Conservation (phyloP, 2,329 filamentous ascomycete genomes). For the Cadophora gregata region DNA sequence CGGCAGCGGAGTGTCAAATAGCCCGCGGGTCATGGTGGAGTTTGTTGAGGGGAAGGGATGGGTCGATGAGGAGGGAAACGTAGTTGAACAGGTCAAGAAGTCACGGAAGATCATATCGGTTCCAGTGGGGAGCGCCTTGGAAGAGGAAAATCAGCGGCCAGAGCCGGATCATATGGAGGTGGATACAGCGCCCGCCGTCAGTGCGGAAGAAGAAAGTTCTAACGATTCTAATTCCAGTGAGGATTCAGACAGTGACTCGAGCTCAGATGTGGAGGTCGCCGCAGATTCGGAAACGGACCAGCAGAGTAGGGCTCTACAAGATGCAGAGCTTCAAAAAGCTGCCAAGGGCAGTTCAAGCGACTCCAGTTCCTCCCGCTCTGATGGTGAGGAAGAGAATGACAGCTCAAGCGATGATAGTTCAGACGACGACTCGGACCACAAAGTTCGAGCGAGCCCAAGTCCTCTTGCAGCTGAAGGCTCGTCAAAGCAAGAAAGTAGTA, state of each 20-base stretch:
- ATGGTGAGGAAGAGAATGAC: constrained; percentile 7
- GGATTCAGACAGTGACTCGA: neutral
- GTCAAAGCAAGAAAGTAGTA: constrained; percentile 4
- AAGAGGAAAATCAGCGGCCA: neutral
- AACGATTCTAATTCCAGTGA: constrained; percentile 12
- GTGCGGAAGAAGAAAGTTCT: constrained; percentile 1
- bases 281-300: neutral
- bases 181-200: neutral
- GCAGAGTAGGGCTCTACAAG: neutral
- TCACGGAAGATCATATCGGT: constrained; percentile 12
- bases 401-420: constrained; percentile 19
- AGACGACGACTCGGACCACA: neutral
- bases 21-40: constrained; percentile 57
- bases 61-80: constrained; percentile 78
- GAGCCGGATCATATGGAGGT: constrained; percentile 19
- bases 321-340: neutral
- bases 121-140: constrained; percentile 3
- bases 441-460: constrained; percentile 2
- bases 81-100: constrained; percentile 64
- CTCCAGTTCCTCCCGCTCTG: constrained; percentile 13
- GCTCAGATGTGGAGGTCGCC: neutral
- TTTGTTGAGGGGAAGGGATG: constrained; percentile 88
- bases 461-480: constrained; percentile 30
- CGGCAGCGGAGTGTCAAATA: constrained; percentile 51
- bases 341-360: constrained; percentile 1